Evolutionary conservation across 2,329 filamentous ascomycete species (phyloP), one percentile per base, ranked within the genome.

Genomic region (Berkeleyomyces rouxiae): DNA sequence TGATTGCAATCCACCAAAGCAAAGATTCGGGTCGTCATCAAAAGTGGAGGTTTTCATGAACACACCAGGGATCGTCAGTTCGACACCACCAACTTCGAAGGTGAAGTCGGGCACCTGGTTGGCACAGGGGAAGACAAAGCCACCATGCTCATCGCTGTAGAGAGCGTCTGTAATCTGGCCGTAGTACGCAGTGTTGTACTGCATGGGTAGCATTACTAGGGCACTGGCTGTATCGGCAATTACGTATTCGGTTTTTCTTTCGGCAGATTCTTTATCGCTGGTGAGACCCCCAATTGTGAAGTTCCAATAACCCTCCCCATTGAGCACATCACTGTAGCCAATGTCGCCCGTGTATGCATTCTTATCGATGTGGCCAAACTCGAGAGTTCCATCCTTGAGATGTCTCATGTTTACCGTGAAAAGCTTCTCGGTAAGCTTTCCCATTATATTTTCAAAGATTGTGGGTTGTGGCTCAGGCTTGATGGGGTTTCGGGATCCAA

Each of bases 321-420:
- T 77, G 69, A 88, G 81, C 49, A 63, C 11, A 65, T 89, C 77
- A 9, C 78, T 74, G 23, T 83, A 76, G 70, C 83, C 88, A 31
- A 77, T 72, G 68, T 77, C 68, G 43, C 86, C 87, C 1, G 71
- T 76, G 71, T 86, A 87, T 68, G 87, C 83, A 63, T 74, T 74
- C 1, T 69, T 70, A 70, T 91, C 85, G 68, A 91, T 83, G 67
- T 73, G 78, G 65, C 88, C 88, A 68, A 91, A 91, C 69, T 89
- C 84, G 73, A 89, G 91, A 40, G 80, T 78, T 55, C 87, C 87
- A 2, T 77, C 74, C 13, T 77, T 76, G 64, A 78, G 76, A 66
- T 80, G 78, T 68, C 81, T 81, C 53, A 92, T 77, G 65, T 86
- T 79, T 33, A 84, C 86, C 0, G 86, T 88, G 73, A 91, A 87